Conservation (phyloP, 2,329 filamentous ascomycete genomes). For the Fusarium coffeatum region DNA sequence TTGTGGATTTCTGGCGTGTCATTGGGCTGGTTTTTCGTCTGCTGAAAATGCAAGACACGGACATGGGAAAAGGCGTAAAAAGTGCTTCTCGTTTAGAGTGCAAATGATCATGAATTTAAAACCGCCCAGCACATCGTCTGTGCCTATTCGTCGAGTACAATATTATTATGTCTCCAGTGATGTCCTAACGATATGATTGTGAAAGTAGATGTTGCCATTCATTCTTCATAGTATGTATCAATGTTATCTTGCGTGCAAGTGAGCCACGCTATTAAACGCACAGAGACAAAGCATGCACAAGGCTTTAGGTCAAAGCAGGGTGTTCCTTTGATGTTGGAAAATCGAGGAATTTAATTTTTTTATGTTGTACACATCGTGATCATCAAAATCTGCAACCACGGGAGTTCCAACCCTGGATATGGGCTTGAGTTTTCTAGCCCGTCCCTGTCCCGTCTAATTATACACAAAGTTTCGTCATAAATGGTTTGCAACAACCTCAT, state of each 20-base stretch:
- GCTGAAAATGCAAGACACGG: conserved; percentile 52
- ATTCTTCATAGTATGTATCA: not conserved
- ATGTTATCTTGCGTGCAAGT: not conserved
- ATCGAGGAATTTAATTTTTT: not conserved
- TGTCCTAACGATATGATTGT: not conserved
- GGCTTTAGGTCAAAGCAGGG: not conserved
- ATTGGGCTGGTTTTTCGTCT: conserved; percentile 53
- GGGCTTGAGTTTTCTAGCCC: not conserved
- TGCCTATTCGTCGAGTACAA: conserved; percentile 21
- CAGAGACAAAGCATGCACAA: no score
- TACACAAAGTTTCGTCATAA: conserved; percentile 23
- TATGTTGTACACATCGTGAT: conserved; percentile 25
- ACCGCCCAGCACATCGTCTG: conserved; percentile 42
- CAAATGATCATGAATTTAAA: conserved; percentile 53
- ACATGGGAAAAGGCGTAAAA: conserved; percentile 55
- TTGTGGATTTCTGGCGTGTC: conserved; percentile 52
- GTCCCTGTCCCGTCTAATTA: conserved; percentile 28
- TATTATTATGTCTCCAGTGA: not conserved
- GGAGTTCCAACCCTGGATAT: not conserved
- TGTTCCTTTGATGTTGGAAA: not conserved
- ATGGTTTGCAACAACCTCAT: not conserved
- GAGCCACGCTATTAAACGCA: not conserved
- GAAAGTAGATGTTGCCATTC: not conserved
- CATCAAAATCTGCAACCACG: conserved; percentile 9
- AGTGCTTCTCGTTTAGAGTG: conserved; percentile 51